Conservation (phyloP, 768 basidiomycete species). For the Agaricus subrufescens region DNA sequence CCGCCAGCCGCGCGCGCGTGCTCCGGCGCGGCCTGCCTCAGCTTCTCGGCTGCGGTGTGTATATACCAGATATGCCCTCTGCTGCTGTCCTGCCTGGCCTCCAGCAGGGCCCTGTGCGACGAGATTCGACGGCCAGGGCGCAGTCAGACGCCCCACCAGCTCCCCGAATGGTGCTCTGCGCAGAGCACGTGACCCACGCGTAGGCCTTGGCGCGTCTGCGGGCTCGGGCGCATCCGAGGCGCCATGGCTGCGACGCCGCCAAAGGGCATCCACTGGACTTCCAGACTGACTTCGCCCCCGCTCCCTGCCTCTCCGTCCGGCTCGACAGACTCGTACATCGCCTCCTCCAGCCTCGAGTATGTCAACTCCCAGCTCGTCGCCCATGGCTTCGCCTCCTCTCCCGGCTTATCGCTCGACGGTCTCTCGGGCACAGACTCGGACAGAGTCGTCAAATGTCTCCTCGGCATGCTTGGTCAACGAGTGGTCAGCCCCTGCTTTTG, state of each 20-base stretch:
- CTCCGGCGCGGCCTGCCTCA: no score
- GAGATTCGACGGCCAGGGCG: no score
- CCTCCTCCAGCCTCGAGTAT: slow-evolving; percentile 67
- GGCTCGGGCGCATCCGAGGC: background rate
- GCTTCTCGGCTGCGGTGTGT: no score
- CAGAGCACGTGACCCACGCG: background rate
- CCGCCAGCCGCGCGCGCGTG: no score
- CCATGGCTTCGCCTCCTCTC: slow-evolving; percentile 65
- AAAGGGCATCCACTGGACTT: slow-evolving; percentile 51
- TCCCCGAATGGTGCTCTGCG: no score
- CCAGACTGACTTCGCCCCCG: slow-evolving; percentile 34
- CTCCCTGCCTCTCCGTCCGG: slow-evolving; percentile 39
- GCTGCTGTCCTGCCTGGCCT: no score
- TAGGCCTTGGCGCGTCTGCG: no score
- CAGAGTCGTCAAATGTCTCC: slow-evolving; percentile 64
- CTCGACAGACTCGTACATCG: slow-evolving; percentile 43
- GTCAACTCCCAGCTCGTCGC: slow-evolving; percentile 79
- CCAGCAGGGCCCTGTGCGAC: no score
- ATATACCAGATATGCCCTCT: no score
- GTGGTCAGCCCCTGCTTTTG: slow-evolving; percentile 43
- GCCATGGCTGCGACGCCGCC: slow-evolving; percentile 37
- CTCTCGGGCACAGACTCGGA: slow-evolving; percentile 52
- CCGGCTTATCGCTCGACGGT: slow-evolving; percentile 68
- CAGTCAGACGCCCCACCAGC: no score
- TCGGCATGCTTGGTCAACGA: slow-evolving; percentile 71